A percentile compares a stretch with the other conserved stretches of the same genome.
These are phyloP conservation scores for Buxus sempervirens DNA, from an alignment of 164 flowering plant species.

Conservation along the genomic window DNA sequence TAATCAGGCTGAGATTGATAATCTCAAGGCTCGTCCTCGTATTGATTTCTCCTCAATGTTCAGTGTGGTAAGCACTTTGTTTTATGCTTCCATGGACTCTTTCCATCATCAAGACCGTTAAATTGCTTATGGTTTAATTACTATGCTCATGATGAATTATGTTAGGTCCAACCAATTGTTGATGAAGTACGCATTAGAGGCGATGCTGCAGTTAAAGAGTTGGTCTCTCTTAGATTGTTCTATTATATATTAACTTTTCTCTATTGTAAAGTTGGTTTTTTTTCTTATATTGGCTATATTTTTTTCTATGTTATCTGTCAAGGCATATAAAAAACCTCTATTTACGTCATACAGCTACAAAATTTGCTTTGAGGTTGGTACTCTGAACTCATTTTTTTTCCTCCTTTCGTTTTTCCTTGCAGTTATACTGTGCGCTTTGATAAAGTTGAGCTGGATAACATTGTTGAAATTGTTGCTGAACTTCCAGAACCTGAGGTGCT, in stretches of 20 bases:
- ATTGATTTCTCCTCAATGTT: conserved; percentile 92
- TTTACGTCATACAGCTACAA: neutral
- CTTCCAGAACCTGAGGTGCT: conserved; percentile 85
- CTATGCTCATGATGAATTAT: neutral
- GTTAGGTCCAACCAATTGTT: conserved; percentile 85
- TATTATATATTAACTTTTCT: no score
- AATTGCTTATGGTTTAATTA: neutral
- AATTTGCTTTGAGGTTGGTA: conserved; percentile 1
- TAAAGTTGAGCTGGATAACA: conserved; percentile 61
- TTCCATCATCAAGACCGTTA: neutral
- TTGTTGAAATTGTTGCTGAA: conserved; percentile 62
- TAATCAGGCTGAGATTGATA: conserved; percentile 44
- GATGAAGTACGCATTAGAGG: conserved; percentile 86
- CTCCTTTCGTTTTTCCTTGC: conserved; percentile 16
- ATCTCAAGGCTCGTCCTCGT: conserved; percentile 84
- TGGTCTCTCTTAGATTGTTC: conserved; percentile 34
- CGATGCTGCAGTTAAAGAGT: conserved; percentile 91
- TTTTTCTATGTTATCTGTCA: neutral
- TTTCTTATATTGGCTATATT: conserved; percentile 5
- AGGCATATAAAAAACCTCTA: neutral
- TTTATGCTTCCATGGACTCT: neutral
- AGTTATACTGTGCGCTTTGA: conserved; percentile 87
- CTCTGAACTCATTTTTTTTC: conserved; percentile 7
- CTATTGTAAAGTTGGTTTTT: no score
- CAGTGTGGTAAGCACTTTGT: conserved; percentile 39